These are phyloP conservation scores for Pichia ethanolica DNA, from an alignment of 805 yeast genomes.

Conservation along the genomic window DNA sequence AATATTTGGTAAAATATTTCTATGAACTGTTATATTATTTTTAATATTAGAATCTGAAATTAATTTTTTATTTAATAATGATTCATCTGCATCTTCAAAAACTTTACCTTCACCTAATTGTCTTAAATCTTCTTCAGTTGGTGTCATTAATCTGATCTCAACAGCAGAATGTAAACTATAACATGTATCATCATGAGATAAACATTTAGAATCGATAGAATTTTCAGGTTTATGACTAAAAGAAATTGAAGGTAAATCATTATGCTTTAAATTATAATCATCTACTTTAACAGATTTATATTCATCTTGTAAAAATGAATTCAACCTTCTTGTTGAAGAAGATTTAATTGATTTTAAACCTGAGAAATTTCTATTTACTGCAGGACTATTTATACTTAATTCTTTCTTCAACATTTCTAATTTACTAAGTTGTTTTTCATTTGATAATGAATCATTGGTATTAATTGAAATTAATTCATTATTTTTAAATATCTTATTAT, in stretches of 20 bases:
- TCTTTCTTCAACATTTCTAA: constrained; percentile 18
- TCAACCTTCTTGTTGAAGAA: constrained; percentile 23
- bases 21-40: constrained; percentile 18
- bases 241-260: constrained; percentile 5
- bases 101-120: constrained; percentile 14
- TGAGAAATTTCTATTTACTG: not conserved
- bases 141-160: constrained; percentile 22
- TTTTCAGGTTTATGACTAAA: constrained; percentile 16
- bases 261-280: constrained; percentile 13
- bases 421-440: constrained; percentile 12
- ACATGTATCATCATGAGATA: constrained; percentile 20
- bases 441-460: not conserved
- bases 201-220: constrained; percentile 19
- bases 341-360: constrained; percentile 17
- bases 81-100: constrained; percentile 26
- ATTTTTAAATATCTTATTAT: not conserved
- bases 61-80: constrained; percentile 4
- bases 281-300: constrained; percentile 12
- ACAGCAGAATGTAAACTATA: constrained; percentile 28
- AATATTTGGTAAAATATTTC: constrained; percentile 23
- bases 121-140: constrained; percentile 17
- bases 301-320: constrained; percentile 17
- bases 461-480: not conserved
- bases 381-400: constrained; percentile 1
- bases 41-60: constrained; percentile 1